These are phyloP conservation scores for Tuber melanosporum DNA, from an alignment of 495 filamentous ascomycete genomes.

Conservation along the genomic window DNA sequence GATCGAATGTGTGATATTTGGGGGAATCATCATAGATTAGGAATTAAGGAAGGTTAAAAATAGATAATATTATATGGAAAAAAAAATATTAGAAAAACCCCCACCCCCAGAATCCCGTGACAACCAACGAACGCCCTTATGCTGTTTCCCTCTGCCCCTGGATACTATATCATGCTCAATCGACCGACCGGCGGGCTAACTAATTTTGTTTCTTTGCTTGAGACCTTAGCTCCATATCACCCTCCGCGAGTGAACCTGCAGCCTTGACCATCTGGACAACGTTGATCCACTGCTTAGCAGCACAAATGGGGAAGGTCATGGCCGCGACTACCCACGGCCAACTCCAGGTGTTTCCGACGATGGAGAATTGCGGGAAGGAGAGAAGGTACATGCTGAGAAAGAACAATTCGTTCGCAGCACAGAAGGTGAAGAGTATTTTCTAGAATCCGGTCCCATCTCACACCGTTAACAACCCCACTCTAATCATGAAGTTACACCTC, in stretches of 20 bases:
- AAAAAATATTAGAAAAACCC: neutral
- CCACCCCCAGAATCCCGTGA: neutral
- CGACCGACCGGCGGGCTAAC: neutral
- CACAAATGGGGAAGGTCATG: conserved; percentile 80
- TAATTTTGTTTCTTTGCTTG: conserved; percentile 19
- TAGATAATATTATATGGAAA: neutral
- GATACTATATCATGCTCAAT: neutral
- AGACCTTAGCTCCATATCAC: conserved; percentile 59
- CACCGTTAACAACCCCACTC: neutral
- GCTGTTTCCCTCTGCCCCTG: neutral
- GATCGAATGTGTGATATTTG: neutral
- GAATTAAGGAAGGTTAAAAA: neutral
- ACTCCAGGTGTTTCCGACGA: conserved; percentile 46
- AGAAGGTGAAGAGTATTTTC: conserved; percentile 87
- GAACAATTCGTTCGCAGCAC: conserved; percentile 85
- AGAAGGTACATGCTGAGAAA: conserved; percentile 97
- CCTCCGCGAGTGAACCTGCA: conserved; percentile 82
- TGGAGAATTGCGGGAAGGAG: conserved; percentile 72
- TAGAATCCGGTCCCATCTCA: conserved; percentile 44
- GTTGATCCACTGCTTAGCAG: conserved; percentile 87
- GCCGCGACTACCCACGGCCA: conserved; percentile 82
- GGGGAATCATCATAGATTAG: neutral
- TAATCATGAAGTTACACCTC: neutral
- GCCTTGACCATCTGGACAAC: conserved; percentile 92
- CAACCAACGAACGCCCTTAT: conserved; percentile 1